Evolutionary conservation across 2,329 filamentous ascomycete species (phyloP), one percentile per base, ranked within the genome.

Genomic region (Huntiella abstrusa): DNA sequence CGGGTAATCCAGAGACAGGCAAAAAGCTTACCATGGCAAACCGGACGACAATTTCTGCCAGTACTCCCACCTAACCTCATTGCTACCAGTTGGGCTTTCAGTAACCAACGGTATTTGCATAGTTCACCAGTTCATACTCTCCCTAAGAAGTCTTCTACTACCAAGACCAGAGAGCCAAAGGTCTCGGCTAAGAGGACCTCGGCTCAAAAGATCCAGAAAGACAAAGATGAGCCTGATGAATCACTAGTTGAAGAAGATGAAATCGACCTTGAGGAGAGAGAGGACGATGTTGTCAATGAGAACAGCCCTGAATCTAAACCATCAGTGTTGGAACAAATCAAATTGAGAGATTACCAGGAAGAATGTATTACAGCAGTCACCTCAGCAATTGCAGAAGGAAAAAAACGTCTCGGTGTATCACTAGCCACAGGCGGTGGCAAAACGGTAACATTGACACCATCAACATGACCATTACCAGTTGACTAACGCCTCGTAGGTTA

Each of bases 391-490:
- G 59, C 71, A 2, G 62, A 73, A 33, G 86, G 86, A 0, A 75
- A 87, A 53, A 86, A 83, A 55, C 73, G 87, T 5, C 64, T 94
- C 1, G 86, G 86, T 0, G 72, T 94, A 4, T 94, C 87, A 0
- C 61, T 95, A 33, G 87, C 86, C 2, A 95, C 87, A 3, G 86
- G 87, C 1, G 77, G 82, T 52, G 86, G 86, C 4, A 95, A 95
- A 60, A 95, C 86, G 5, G 84, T 83, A 61, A 51, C 69, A 55
- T 32, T 4, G 16, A 39, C 19, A 10, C 3, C 11, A 22, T 7
- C 8, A 13, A 7, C 8, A 56, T 16, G 50, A 10, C 17, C 13
- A 39, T 33, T 12, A 39, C 13, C 15, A 42, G 41, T n/a, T 13
- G 32, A n/a, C 22, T 43, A 28, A 45, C 12, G 5, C 19, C 16